Evolutionary conservation across 164 flowering plant species (phyloP), one percentile per base, ranked within the genome.

Genomic region (Brasenia schreberi): DNA sequence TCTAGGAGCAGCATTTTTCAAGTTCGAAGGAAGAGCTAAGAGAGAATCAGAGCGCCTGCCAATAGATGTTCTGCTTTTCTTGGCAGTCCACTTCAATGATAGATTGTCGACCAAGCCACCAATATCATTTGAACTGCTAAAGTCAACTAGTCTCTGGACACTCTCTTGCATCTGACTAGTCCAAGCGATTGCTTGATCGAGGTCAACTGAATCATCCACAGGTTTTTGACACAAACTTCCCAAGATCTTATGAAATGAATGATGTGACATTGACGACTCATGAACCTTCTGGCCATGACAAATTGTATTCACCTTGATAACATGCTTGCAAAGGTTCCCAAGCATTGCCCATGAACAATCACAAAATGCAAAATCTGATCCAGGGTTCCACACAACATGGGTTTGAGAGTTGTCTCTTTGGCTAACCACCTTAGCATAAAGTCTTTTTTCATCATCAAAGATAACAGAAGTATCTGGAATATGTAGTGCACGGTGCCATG

Each of bases 261-360:
- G 80, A 71, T 78, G 83, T 33, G 96, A 89, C 89, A 89, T 78
- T 61, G 97, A 84, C 27, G 81, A 74, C 53, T 71, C 75, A 78
- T 59, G 79, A 18, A 69, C 76, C 63, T 67, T 70, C 19, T 43
- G 70, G 68, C 71, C 77, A 44, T 80, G 79, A 72, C 87, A 87
- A 5, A 89, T 68, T 96, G 83, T 87, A 69, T 89, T 87, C 65
- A 87, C 96, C 77, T 94, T 94, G 71, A 94, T 87, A 56, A 91
- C 82, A 76, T 94, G 96, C 79, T 94, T 94, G 85, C 99, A 91
- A 43, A 91, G 80, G 75, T 94, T 91, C 43, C 97, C 97, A 63
- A 82, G 91, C 82, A 87, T 68, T 7, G 97, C 82, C 99, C 99
- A 94, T 9, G 80, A 72, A 77, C 99, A 94, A 74, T 91, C 89